A percentile compares a stretch with the other conserved stretches of the same genome.
phyloP scores from a whole-genome alignment of 371 early-diverging fungal species.

The Actinomortierella ambigua region DNA sequence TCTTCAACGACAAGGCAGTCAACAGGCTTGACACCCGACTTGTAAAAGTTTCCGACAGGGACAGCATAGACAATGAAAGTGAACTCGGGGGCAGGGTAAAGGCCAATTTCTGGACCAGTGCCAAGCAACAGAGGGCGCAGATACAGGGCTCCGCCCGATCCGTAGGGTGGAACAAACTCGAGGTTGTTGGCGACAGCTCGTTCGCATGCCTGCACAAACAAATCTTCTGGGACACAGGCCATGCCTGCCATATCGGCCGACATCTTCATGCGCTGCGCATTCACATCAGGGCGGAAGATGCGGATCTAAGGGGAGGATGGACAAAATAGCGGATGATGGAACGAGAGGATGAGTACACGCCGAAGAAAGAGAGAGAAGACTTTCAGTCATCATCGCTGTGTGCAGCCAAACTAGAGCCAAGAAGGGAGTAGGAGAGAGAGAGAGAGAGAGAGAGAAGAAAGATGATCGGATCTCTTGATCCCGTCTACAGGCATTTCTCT shows the following conservation, averaged over 20 bases:
- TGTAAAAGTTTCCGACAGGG: slow-evolving; percentile 75
- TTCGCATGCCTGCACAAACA: slow-evolving; percentile 70
- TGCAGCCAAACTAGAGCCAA: too few species aligned
- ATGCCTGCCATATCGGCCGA: slow-evolving; percentile 66
- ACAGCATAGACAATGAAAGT: slow-evolving; percentile 73
- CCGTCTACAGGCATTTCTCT: too few species aligned
- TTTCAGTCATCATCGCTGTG: too few species aligned
- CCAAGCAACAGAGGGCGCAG: slow-evolving; percentile 77
- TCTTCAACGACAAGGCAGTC: slow-evolving; percentile 70
- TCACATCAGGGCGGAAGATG: slow-evolving; percentile 76
- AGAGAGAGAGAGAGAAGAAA: too few species aligned
- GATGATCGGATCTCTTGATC: too few species aligned
- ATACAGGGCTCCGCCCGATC: slow-evolving; percentile 68
- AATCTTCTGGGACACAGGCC: slow-evolving; percentile 65
- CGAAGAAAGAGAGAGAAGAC: neutral
- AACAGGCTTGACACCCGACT: slow-evolving; percentile 74
- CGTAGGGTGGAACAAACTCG: slow-evolving; percentile 76
- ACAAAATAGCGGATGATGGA: slow-evolving; percentile 4
- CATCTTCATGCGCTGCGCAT: slow-evolving; percentile 69
- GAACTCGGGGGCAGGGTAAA: slow-evolving; percentile 71
- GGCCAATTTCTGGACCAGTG: slow-evolving; percentile 71
- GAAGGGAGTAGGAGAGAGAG: too few species aligned
- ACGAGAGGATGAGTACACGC: neutral
- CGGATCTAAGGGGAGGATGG: slow-evolving; percentile 53
- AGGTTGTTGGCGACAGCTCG: slow-evolving; percentile 66